Evolutionary conservation across 2,329 filamentous ascomycete genomes (phyloP), one percentile per base, ranked within the genome.

Genomic region (Stylonectria norvegica): DNA sequence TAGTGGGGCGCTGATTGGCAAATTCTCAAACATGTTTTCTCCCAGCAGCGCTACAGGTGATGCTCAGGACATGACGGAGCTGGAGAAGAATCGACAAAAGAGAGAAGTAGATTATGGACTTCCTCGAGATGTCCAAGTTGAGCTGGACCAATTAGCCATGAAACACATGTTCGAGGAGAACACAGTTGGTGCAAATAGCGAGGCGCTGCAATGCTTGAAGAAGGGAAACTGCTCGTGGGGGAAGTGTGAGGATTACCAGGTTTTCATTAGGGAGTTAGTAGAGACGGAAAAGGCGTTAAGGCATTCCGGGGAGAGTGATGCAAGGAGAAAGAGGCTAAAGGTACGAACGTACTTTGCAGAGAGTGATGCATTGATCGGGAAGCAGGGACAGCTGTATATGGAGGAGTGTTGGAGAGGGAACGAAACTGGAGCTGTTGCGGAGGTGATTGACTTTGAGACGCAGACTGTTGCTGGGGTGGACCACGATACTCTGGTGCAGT

Each of bases 171-270:
- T 49, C 34, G 37, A 28, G 2, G 48, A 47, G 12, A 48, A 44
- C 20, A 53, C 50, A 1, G 43, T 45, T 14, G 50, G 50, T 7
- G 48, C 50, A 3, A 53, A 53, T 12, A 39, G 36, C 18, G 50
- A 53, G 28, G 43, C 48, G 4, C 31, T 49, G 20, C 44, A 45
- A 16, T 49, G 46, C 20, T 27, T 51, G 17, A 43, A 37, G 17
- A 53, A 51, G 29, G 44, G 48, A 5, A 17, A 23, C 10, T 45
- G 25, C 16, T 29, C 43, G 1, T 51, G 50, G 50, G 40, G 19
- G 6, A 37, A 38, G 20, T 48, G 43, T 12, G 43, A 42, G 3
- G 40, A 53, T 14, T 49, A 49, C 33, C 19, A 5, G 3, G 19
- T 20, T 5, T 50, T 47, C 22, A 36, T 51, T 3, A 35, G 22